Base-by-base conservation (phyloP, 2,329 filamentous ascomycete species). In the Talaromyces sp. region DNA sequence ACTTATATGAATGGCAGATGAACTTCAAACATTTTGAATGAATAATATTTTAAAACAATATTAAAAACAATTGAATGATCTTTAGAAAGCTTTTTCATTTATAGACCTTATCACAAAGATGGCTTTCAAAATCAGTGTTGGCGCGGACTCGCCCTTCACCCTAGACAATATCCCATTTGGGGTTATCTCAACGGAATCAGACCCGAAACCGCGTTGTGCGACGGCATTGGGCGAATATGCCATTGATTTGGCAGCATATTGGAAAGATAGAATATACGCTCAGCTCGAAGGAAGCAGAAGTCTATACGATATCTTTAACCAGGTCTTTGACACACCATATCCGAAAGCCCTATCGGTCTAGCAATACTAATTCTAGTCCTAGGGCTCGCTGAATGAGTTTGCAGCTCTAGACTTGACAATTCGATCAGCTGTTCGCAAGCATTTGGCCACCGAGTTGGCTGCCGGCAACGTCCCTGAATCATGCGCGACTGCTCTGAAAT, bases 111-210 rank as follows among this genome's bases (percentile, higher is more conserved):
- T 14, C 18, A 21, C 46, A 40, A 37, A 35, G 5, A 59, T 60
- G 61, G 44, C 33, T 5, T 54, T 33, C 40, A 60, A 60, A 33
- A 63, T 63, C 28, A 42, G 39, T 18, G 35, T 63, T 18, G 31
- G 28, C 21, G 23, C 33, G 31, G 40, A 42, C 12, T 56, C 46
- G 3, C 66, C 65, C 11, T 85, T 85, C 67, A 83, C 81, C 0
- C 68, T 82, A 44, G 70, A 75, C 21, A 85, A 85, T 63, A 80
- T 85, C 42, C 83, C 83, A 0, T 85, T 82, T 57, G 82, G 82
- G 9, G 77, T 85, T 12, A 81, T 79, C 25, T 83, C 80, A 0
- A 79, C 76, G 0, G 48, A 64, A 7, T 64, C 64, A 0, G 77
- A 81, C 60, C 60, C 70, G 0, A 64, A 64, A 3, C 80, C 77